A percentile compares a stretch with the other conserved stretches of the same genome.
phyloP scores from a whole-genome alignment of 495 filamentous ascomycete species.

The Oidiodendron maius region DNA sequence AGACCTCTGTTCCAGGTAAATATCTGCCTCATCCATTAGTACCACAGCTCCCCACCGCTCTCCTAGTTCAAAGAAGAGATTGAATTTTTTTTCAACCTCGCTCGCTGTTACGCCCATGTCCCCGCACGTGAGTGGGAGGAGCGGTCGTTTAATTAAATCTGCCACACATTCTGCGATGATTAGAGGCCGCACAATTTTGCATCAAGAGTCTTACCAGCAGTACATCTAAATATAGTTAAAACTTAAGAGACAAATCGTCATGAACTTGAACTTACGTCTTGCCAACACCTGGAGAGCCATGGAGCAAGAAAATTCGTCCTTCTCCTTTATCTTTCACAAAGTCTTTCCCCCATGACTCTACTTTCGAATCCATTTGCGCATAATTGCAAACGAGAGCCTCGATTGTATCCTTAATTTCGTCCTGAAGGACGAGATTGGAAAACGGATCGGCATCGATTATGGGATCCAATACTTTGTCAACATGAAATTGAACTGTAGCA shows the following conservation, averaged over 20 bases:
- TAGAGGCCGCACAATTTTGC: background rate
- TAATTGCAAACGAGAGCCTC: background rate
- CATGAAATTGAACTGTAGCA: background rate
- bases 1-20: conserved; percentile 21
- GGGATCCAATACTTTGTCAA: background rate
- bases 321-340: conserved; percentile 23
- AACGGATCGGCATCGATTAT: conserved; percentile 4
- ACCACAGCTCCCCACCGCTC: conserved; percentile 18
- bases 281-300: conserved; percentile 25
- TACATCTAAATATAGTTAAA: conserved; percentile 4
- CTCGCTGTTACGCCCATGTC: conserved; percentile 15
- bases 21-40: conserved; percentile 28
- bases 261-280: conserved; percentile 14
- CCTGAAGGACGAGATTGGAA: background rate
- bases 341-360: conserved; percentile 9
- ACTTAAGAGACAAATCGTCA: background rate
- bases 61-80: conserved; percentile 9
- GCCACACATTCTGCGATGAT: conserved; percentile 20
- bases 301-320: conserved; percentile 25
- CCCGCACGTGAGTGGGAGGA: conserved; percentile 15
- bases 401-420: background rate
- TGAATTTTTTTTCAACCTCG: conserved; percentile 7
- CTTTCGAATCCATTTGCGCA: background rate
- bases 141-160: conserved; percentile 15
- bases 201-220: conserved; percentile 11